Evolutionary conservation across 257 asterid genomes (phyloP).

Genomic region (Dorcoceras hygrometricum): DNA sequence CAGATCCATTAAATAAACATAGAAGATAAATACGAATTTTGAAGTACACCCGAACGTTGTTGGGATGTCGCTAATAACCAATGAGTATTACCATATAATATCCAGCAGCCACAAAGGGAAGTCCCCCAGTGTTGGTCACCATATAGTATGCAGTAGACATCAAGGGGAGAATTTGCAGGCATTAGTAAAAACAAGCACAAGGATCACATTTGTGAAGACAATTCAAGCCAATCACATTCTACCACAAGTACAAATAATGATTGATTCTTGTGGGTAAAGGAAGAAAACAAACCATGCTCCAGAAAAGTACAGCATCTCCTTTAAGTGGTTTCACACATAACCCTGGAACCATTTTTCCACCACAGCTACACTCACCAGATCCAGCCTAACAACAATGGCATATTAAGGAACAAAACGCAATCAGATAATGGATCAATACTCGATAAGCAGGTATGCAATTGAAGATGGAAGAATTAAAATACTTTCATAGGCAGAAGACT

Average conservation of each 20-base stretch:
- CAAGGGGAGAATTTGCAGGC: too few species aligned
- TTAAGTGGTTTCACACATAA: slow-evolving; percentile 68
- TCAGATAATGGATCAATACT: neutral
- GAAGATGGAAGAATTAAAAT: too few species aligned
- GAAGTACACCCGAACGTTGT: too few species aligned
- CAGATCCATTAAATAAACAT: too few species aligned
- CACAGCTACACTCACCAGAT: slow-evolving; percentile 72
- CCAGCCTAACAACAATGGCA: slow-evolving; percentile 52
- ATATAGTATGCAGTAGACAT: too few species aligned
- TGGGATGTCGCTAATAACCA: too few species aligned
- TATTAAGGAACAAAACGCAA: slow-evolving; percentile 21
- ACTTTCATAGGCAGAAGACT: too few species aligned
- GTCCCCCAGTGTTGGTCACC: too few species aligned
- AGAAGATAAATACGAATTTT: too few species aligned
- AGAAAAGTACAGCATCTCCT: slow-evolving; percentile 91
- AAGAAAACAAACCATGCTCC: slow-evolving; percentile 80
- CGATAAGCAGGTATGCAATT: too few species aligned
- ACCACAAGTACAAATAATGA: slow-evolving; percentile 1
- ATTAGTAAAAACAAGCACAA: neutral
- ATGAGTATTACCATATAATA: too few species aligned
- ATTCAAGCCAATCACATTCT: neutral
- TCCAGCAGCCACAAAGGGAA: too few species aligned
- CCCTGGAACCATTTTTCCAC: slow-evolving; percentile 69
- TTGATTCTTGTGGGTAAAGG: neutral
- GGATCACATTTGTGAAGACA: neutral